Base-by-base conservation (phyloP, 2,329 filamentous ascomycete species). In the Dissoconium aciculare region DNA sequence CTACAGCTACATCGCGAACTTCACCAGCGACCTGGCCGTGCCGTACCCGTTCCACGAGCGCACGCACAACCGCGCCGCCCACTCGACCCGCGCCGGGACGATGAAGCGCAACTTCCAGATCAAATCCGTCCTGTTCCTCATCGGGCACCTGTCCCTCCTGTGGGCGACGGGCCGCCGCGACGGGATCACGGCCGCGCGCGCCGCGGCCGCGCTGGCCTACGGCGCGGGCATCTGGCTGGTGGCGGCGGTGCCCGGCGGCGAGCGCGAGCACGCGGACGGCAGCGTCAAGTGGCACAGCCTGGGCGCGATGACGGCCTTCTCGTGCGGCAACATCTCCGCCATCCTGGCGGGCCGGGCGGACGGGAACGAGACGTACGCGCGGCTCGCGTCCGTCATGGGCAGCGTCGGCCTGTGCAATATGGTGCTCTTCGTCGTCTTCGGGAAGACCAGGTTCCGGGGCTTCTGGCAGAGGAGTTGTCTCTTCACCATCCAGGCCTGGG, bases 11-110 rank as follows among this genome's bases (percentile, higher is more conserved):
- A 8, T 23, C 19, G 19, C 8, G 8, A 23, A 23, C 19, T 23
- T 23, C 19, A 23, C 19, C 19, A 23, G 19, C 19, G 19, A 23
- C 19, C 19, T 23, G 19, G 19, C 19, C 19, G 19, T 23, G 19
- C 19, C 19, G 19, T 23, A 23, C 19, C 19, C 19, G 19, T n/a
- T 8, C 19, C 8, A 8, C n/a, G 19, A 23, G 19, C 19, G 19
- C 19, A 23, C 19, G 8, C n/a, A 23, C 19, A 23, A 23, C 19
- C 19, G 19, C 8, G 8, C 19, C 19, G 19, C 19, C 8, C 19
- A 23, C 19, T 23, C 19, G 19, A 23, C 19, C 8, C 19, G 19
- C 19, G 19, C 19, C 19, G 8, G 19, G 8, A 8, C 8, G 8
- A 23, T 23, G 19, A 23, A 23, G 19, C n/a, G 8, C 19, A 23